A percentile compares a stretch with the other conserved stretches of the same genome.
Conservation (phyloP, 2,329 filamentous ascomycete genomes). For the Penicillium aurantiogriseum region DNA sequence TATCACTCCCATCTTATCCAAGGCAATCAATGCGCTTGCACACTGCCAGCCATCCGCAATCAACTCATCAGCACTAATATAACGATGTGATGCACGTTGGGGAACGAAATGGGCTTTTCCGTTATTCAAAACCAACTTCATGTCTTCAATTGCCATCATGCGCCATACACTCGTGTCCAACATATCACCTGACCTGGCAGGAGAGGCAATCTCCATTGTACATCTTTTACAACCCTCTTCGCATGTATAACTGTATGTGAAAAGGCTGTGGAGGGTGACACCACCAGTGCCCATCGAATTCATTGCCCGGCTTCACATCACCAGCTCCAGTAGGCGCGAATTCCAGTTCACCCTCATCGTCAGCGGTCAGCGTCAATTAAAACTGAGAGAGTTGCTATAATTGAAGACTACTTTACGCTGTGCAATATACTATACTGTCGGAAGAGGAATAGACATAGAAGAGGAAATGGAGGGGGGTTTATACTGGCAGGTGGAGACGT, state of each 20-base stretch:
- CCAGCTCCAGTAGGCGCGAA: too few relatives aligned
- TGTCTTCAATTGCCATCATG: not conserved
- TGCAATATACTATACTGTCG: too few relatives aligned
- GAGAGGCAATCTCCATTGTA: not conserved
- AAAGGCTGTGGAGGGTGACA: too few relatives aligned
- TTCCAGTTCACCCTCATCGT: too few relatives aligned
- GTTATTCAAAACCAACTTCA: not conserved
- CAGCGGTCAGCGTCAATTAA: too few relatives aligned
- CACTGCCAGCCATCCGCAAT: not conserved
- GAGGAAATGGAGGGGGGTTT: not conserved
- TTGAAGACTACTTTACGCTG: too few relatives aligned
- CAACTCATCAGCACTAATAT: not conserved
- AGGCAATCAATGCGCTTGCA: not conserved
- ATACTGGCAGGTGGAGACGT: not conserved
- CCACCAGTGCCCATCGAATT: too few relatives aligned
- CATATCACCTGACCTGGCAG: not conserved
- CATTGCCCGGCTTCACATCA: too few relatives aligned
- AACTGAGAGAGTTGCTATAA: too few relatives aligned
- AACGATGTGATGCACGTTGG: not conserved
- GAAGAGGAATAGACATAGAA: not conserved
- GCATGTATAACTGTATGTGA: too few relatives aligned
- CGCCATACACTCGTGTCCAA: not conserved
- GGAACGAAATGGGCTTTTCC: not conserved
- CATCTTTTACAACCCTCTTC: not conserved
- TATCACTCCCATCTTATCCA: not conserved